These are phyloP conservation scores for Talaromyces sp. DNA, from an alignment of 2,329 filamentous ascomycete genomes.

Conservation along the genomic window DNA sequence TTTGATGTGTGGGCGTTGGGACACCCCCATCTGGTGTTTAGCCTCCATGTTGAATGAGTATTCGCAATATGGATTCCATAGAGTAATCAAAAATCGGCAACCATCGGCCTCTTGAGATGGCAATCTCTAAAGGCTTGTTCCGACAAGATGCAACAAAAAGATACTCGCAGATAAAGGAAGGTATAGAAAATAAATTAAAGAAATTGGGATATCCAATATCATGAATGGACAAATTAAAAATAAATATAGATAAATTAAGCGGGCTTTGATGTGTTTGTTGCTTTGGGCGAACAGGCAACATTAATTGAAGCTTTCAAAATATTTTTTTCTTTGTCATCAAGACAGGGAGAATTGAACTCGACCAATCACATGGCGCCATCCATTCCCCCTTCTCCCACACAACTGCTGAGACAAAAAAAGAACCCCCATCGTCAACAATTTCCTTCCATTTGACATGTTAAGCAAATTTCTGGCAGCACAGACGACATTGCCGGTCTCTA, in stretches of 20 bases:
- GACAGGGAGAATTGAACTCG: not conserved
- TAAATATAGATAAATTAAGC: not conserved
- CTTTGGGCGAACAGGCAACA: not conserved
- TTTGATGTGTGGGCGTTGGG: not conserved
- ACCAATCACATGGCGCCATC: not conserved
- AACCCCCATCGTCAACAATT: not conserved
- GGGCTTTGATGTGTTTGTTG: not conserved
- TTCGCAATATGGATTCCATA: not conserved
- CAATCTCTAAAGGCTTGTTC: not conserved
- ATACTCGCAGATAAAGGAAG: not conserved
- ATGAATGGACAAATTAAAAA: not conserved
- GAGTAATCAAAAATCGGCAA: not conserved
- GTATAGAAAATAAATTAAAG: not conserved
- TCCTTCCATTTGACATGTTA: not conserved
- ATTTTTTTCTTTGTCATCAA: too few relatives aligned
- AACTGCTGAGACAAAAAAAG: not conserved
- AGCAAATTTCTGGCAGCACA: not conserved
- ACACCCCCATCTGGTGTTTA: not conserved
- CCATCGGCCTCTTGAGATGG: not conserved
- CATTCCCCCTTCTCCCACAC: not conserved
- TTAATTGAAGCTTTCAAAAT: not conserved
- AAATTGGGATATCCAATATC: not conserved
- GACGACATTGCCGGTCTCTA: not conserved
- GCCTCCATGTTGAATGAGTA: not conserved
- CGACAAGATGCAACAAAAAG: not conserved